A percentile compares a stretch with the other conserved stretches of the same genome.
Conservation (phyloP, 495 filamentous ascomycete genomes). For the Penicillium cataractarum region DNA sequence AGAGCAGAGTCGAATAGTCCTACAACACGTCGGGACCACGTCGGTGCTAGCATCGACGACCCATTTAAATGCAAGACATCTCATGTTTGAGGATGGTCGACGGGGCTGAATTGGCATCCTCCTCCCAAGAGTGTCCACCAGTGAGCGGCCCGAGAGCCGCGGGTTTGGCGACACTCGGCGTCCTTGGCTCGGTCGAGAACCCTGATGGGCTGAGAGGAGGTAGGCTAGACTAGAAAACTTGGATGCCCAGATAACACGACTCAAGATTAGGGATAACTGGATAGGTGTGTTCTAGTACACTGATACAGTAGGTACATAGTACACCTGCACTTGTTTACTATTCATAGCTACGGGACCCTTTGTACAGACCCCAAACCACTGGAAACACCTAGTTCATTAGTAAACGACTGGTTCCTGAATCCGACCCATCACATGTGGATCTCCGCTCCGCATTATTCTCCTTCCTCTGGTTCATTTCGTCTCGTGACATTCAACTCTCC, state of each 20-base stretch:
- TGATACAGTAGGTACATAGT: no score
- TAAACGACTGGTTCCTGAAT: neutral
- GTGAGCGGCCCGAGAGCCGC: slow-evolving; percentile 10
- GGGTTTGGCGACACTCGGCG: slow-evolving; percentile 3
- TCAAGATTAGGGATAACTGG: neutral
- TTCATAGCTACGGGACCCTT: neutral
- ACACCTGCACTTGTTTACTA: neutral
- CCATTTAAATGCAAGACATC: neutral
- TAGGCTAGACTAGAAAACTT: neutral
- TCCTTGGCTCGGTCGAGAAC: slow-evolving; percentile 16
- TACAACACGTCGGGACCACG: neutral
- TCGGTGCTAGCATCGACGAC: neutral
- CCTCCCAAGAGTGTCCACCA: neutral
- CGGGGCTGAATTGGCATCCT: neutral
- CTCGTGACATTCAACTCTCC: slow-evolving; percentile 23
- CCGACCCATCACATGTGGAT: slow-evolving; percentile 26
- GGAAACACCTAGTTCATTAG: neutral
- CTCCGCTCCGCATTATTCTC: slow-evolving; percentile 16
- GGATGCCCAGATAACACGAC: neutral
- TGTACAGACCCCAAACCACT: neutral
- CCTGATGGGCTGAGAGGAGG: slow-evolving; percentile 3
- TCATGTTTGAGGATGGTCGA: neutral
- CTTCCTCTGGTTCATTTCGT: slow-evolving; percentile 6
- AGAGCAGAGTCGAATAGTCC: neutral
- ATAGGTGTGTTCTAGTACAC: neutral